Conservation (phyloP, 441 rosid species). For the Arabidopsis hybrid region DNA sequence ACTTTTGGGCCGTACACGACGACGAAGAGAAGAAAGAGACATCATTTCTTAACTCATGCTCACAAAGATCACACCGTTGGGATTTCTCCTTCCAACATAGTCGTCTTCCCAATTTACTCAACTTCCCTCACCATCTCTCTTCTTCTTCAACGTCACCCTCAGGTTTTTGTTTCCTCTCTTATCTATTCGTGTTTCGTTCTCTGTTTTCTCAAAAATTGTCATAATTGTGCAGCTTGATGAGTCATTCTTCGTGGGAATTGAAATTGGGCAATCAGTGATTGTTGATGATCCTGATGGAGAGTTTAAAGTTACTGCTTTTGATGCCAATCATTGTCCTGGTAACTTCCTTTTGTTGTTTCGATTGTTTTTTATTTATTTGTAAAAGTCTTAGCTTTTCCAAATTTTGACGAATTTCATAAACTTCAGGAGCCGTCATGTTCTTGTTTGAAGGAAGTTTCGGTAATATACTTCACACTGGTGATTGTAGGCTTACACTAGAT, state of each 20-base stretch:
- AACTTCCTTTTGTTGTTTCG: neutral
- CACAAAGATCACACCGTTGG: slow-evolving; percentile 81
- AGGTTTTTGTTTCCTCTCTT: slow-evolving; percentile 43
- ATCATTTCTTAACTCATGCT: slow-evolving; percentile 87
- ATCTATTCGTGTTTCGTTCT: neutral
- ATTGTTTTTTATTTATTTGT: neutral
- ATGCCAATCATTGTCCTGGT: slow-evolving; percentile 91
- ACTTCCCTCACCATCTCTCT: slow-evolving; percentile 71
- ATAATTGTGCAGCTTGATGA: slow-evolving; percentile 54
- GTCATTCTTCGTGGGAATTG: slow-evolving; percentile 64
- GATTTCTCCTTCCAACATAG: slow-evolving; percentile 55
- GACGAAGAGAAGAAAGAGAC: slow-evolving; percentile 69
- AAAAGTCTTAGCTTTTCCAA: neutral
- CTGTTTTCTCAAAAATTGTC: neutral
- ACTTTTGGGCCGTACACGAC: slow-evolving; percentile 65
- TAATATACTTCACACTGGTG: slow-evolving; percentile 87
- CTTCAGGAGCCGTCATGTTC: slow-evolving; percentile 92
- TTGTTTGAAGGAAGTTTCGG: slow-evolving; percentile 90
- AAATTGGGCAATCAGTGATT: slow-evolving; percentile 61
- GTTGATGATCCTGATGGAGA: slow-evolving; percentile 67
- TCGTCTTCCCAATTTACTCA: slow-evolving; percentile 73
- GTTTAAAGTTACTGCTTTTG: slow-evolving; percentile 71
- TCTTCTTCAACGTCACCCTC: slow-evolving; percentile 61
- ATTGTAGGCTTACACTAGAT: slow-evolving; percentile 83
- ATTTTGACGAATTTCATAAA: slow-evolving; percentile 43